Conservation (phyloP, 163 green algal genomes). For the Scenedesmus sp. region DNA sequence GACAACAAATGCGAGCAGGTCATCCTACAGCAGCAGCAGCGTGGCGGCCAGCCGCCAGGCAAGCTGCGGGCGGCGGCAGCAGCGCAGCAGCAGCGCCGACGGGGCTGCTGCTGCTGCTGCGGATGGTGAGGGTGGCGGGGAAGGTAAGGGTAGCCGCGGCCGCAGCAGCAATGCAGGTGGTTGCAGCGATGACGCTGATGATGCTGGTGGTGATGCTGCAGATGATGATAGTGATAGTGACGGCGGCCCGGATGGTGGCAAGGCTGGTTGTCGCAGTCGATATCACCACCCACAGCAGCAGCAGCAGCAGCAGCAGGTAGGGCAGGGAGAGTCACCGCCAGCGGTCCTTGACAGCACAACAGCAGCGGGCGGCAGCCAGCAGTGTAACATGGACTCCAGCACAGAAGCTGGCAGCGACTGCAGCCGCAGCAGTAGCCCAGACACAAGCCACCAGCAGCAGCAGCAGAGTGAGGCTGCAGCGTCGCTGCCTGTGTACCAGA, state of each 20-base stretch:
- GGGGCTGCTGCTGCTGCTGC: background rate
- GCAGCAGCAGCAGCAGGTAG: background rate
- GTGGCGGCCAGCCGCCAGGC: background rate
- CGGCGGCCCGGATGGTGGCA: background rate
- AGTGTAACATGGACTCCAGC: background rate
- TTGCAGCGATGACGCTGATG: background rate
- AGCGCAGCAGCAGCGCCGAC: slow-evolving; percentile 8
- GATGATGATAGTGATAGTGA: background rate
- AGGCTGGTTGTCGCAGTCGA: no score
- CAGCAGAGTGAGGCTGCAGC: slow-evolving; percentile 2
- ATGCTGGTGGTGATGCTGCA: background rate
- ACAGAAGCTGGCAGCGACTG: slow-evolving; percentile 2
- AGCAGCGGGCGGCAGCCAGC: background rate
- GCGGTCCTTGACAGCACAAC: background rate
- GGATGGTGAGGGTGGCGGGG: background rate
- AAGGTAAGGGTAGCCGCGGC: background rate
- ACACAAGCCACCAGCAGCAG: slow-evolving; percentile 21
- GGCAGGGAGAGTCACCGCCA: background rate
- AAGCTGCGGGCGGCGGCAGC: background rate
- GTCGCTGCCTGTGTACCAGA: slow-evolving; percentile 21
- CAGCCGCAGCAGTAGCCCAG: slow-evolving; percentile 26
- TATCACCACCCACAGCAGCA: background rate
- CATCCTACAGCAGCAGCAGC: background rate
- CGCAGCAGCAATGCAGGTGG: background rate
- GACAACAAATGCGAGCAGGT: background rate